Evolutionary conservation across 163 green algal genomes (phyloP).

Genomic region (Scenedesmus sp.): DNA sequence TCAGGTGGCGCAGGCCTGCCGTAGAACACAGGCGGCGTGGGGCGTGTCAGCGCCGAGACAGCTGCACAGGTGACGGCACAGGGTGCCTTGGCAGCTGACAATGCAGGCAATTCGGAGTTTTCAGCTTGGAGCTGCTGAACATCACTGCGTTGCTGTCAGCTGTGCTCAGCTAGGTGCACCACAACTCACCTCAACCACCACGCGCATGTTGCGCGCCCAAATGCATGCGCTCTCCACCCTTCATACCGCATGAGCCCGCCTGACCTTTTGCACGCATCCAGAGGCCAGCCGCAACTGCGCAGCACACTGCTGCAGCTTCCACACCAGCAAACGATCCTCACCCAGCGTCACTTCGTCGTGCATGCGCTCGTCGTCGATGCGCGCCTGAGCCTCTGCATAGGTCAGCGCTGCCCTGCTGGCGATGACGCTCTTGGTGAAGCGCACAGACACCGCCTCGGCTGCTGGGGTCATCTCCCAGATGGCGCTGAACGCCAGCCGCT

Average conservation of each 20-base stretch:
- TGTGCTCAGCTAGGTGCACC: too few relatives aligned
- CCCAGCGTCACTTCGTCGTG: conserved; percentile 69
- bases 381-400: conserved; percentile 93
- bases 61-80: too few relatives aligned
- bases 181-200: not conserved
- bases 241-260: too few relatives aligned
- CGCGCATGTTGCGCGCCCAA: not conserved
- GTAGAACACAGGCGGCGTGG: not conserved
- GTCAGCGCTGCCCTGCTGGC: conserved; percentile 88
- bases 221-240: not conserved
- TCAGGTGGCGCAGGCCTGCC: conserved; percentile 79
- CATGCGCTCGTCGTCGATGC: conserved; percentile 87
- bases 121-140: not conserved
- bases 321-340: not conserved
- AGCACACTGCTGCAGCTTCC: too few relatives aligned
- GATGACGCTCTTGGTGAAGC: conserved; percentile 94
- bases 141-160: not conserved
- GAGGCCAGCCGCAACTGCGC: too few relatives aligned
- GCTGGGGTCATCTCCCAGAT: conserved; percentile 92
- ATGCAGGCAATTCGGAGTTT: too few relatives aligned
- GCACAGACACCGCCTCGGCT: conserved; percentile 70
- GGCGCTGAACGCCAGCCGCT: conserved; percentile 95
- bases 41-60: not conserved
- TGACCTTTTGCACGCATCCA: too few relatives aligned
- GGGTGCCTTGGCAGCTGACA: too few relatives aligned